These are phyloP conservation scores for Cordyceps militaris DNA, from an alignment of 2,329 filamentous ascomycete genomes.

Conservation along the genomic window DNA sequence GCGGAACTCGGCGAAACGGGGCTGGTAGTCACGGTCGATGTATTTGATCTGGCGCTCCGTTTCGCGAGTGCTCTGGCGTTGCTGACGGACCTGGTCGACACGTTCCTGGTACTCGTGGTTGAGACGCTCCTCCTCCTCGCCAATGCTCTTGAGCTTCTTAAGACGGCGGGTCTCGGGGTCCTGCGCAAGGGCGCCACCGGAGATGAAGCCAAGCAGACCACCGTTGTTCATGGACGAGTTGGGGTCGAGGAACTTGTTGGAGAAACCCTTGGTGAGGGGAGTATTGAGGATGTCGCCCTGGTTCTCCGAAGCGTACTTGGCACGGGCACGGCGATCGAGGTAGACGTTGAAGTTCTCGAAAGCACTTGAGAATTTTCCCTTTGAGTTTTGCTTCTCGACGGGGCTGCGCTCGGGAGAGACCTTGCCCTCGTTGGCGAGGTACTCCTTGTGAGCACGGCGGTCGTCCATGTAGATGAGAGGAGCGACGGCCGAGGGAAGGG, in stretches of 20 bases:
- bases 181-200: conserved; percentile 11
- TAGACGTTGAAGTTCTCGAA: conserved; percentile 15
- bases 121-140: conserved; percentile 11
- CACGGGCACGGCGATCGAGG: conserved; percentile 14
- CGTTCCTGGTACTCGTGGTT: conserved; percentile 12
- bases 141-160: conserved; percentile 10
- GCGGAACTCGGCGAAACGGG: conserved; percentile 12
- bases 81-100: conserved; percentile 9
- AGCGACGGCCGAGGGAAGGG: conserved; percentile 10
- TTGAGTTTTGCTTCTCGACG: background rate
- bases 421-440: conserved; percentile 4
- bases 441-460: conserved; percentile 11
- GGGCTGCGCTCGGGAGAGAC: background rate
- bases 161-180: conserved; percentile 11
- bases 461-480: conserved; percentile 14
- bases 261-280: conserved; percentile 18
- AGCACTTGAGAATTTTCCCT: conserved; percentile 12
- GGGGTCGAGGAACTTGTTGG: conserved; percentile 22
- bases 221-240: conserved; percentile 19
- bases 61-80: conserved; percentile 12
- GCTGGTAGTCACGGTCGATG: conserved; percentile 13
- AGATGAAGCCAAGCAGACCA: conserved; percentile 13
- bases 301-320: conserved; percentile 14
- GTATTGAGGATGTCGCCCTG: conserved; percentile 14
- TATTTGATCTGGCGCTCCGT: conserved; percentile 13